A percentile compares a stretch with the other conserved stretches of the same genome.
Evolutionary conservation across 345 rosid species (phyloP).

Genomic region (Isatis tinctoria): DNA sequence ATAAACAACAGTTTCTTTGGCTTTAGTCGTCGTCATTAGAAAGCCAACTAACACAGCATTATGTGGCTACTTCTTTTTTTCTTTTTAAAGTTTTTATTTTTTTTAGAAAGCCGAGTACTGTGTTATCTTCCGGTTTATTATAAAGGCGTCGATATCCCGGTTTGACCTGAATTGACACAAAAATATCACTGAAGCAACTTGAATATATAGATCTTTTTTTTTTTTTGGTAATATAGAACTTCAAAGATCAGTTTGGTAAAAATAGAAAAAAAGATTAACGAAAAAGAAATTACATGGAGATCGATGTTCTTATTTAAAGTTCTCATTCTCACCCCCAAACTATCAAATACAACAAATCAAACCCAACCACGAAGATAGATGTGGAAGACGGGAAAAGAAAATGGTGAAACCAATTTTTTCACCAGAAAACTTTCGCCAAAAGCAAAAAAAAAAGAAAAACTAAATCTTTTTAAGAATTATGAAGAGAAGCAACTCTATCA

Average conservation of each 20-base stretch:
- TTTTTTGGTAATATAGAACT: not conserved
- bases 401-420: constrained; percentile 11
- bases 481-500: constrained; percentile 33
- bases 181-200: too few species aligned
- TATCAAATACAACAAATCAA: constrained; percentile 34
- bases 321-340: constrained; percentile 30
- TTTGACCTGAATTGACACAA: not conserved
- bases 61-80: not conserved
- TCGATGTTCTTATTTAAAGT: constrained; percentile 13
- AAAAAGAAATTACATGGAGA: constrained; percentile 14
- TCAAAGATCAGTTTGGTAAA: not conserved
- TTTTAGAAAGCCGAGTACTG: not conserved
- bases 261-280: not conserved
- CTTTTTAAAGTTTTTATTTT: not conserved
- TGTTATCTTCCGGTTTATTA: not conserved
- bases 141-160: not conserved
- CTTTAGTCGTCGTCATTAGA: constrained; percentile 10
- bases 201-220: too few species aligned
- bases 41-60: constrained; percentile 25
- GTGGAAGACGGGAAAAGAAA: constrained; percentile 22
- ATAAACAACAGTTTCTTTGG: not conserved
- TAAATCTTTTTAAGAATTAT: not conserved
- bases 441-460: not conserved
- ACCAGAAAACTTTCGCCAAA: constrained; percentile 12
- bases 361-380: constrained; percentile 30